Base-by-base conservation (phyloP, 2,329 filamentous ascomycete species). In the Alternaria burnsii region DNA sequence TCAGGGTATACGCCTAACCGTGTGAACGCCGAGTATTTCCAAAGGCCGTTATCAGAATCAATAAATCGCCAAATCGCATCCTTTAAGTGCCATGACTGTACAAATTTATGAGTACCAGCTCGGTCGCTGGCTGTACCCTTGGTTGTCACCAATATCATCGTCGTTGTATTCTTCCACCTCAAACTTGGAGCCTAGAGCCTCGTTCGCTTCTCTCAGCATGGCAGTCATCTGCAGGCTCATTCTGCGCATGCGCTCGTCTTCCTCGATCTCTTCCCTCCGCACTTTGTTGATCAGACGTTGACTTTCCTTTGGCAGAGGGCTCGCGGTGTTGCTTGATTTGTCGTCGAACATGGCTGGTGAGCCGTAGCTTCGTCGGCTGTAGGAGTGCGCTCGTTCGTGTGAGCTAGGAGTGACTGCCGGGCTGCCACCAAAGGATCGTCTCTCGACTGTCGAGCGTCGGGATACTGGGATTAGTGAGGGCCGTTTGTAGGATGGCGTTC, bases 161-260 rank as follows among this genome's bases (percentile, higher is more conserved):
- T 69, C 69, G 8, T 71, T 67, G 26, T 70, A 68, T 32, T 74
- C 69, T 41, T 82, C 79, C 16, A 80, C 65, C 30, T 80, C 76
- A 28, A 81, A 71, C 59, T 79, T 83, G 20, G 78, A 82, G 7
- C 82, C 94, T 18, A 99, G 80, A 2, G 95, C 95, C 77, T 95
- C 91, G 69, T 90, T 90, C 0, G 94, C 95, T 78, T 98, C 90
- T 2, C 89, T 85, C 55, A 99, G 96, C 91, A 99, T 93, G 34
- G 89, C 91, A 73, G 91, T 87, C 48, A 98, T 82, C 69, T 91
- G 88, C 48, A 87, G 85, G 74, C 95, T 96, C 78, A 98, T 88
- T 26, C 90, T 87, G 50, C 88, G 88, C 69, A 98, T 90, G 53
- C 90, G 89, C 43, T 89, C 87, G 69, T 98, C 93, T 8, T 91